Percentiles rank a stretch among this genome's conserved stretches.
Conservation (phyloP, 23 red algal species). For the Chondrus crispus region DNA sequence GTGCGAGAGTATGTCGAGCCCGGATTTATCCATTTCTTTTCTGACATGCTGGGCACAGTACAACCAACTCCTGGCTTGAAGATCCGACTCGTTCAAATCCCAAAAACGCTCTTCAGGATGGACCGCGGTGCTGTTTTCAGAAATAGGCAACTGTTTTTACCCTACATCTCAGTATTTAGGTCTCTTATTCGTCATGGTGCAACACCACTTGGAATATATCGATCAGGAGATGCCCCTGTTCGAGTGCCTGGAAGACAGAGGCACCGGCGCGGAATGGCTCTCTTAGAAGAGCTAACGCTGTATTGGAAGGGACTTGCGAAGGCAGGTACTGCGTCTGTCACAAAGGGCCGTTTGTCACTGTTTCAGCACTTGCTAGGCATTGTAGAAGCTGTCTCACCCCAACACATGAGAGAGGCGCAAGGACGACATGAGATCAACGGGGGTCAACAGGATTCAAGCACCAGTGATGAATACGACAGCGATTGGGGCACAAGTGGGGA, state of each 20-base stretch:
- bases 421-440: background rate
- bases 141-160: background rate
- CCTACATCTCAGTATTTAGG: conserved; percentile 47
- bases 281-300: background rate
- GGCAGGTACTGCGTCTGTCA: too few relatives aligned
- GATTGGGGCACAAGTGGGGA: background rate
- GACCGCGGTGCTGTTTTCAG: background rate
- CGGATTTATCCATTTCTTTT: conserved; percentile 56
- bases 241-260: conserved; percentile 26
- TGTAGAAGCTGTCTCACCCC: background rate
- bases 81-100: conserved; percentile 57
- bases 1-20: conserved; percentile 75
- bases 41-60: conserved; percentile 47
- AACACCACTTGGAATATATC: conserved; percentile 81
- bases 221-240: conserved; percentile 76
- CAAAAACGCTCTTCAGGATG: conserved; percentile 20
- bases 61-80: conserved; percentile 10
- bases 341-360: too few relatives aligned
- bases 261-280: conserved; percentile 20
- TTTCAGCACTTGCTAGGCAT: background rate
- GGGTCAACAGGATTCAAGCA: background rate
- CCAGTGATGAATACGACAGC: background rate
- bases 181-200: conserved; percentile 51
- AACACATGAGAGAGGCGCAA: background rate
- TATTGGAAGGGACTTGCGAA: too few relatives aligned